phyloP scores from a whole-genome alignment of 495 filamentous ascomycete genomes.

The Neurospora pannonica region DNA sequence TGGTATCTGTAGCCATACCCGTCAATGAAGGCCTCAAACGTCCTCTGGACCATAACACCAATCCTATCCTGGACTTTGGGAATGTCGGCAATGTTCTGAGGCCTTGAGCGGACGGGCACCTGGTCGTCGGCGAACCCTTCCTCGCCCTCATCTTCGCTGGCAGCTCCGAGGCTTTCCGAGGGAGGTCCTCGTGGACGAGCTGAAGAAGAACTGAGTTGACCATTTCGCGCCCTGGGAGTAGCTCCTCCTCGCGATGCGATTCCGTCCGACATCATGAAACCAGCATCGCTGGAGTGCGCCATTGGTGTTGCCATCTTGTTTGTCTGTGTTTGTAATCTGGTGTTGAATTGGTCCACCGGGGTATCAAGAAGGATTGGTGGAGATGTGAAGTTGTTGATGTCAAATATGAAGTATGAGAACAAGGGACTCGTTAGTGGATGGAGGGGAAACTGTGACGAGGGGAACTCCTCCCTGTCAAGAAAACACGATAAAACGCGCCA shows the following conservation, averaged over 20 bases:
- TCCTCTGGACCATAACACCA: slow-evolving; percentile 72
- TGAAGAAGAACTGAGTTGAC: slow-evolving; percentile 40
- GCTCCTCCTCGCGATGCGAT: slow-evolving; percentile 16
- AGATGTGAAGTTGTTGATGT: not conserved
- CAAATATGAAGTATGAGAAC: not conserved
- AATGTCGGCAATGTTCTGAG: slow-evolving; percentile 52
- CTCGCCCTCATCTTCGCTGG: slow-evolving; percentile 53
- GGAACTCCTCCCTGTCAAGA: slow-evolving; percentile 10
- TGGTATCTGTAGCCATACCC: slow-evolving; percentile 41
- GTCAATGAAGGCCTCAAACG: slow-evolving; percentile 85
- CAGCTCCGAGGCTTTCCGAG: slow-evolving; percentile 54
- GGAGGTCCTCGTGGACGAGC: slow-evolving; percentile 52
- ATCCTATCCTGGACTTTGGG: slow-evolving; percentile 81
- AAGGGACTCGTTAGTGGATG: not conserved
- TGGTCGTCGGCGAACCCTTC: slow-evolving; percentile 48
- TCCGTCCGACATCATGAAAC: slow-evolving; percentile 35
- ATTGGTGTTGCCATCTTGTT: slow-evolving; percentile 24
- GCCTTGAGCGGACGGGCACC: slow-evolving; percentile 43
- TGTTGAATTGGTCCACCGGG: not conserved
- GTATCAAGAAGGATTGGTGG: not conserved
- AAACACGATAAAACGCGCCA: slow-evolving; percentile 28
- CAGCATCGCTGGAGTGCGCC: slow-evolving; percentile 36
- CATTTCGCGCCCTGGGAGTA: slow-evolving; percentile 27
- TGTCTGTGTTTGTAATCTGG: slow-evolving; percentile 3
- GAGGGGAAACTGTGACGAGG: not conserved